Base-by-base conservation (phyloP, 768 basidiomycete species). In the Xerocomus brunneocitrinus region DNA sequence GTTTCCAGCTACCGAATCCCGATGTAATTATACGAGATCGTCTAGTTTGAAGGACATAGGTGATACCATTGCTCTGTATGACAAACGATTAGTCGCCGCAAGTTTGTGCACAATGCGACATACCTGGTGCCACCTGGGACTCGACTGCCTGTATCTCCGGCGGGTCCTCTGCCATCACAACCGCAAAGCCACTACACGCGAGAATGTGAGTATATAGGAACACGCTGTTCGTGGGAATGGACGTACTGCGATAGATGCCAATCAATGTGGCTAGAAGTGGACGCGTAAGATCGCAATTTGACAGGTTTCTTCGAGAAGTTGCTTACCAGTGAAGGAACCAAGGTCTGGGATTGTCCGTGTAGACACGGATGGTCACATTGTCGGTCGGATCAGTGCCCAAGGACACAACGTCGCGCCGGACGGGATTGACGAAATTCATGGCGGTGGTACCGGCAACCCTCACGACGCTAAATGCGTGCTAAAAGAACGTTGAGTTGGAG, bases 281-380 rank as follows among this genome's bases (percentile, higher is more conserved):
- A n/a, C 8, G 28, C 5, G 30, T 55, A n/a, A 62, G 52, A 42
- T 22, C 13, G 14, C 12, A n/a, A 49, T 27, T 27, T 31, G 1
- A 12, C 5, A 24, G 9, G 10, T 34, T 4, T n/a, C 10, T 39
- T n/a, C 9, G n/a, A 19, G 5, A 3, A 8, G 19, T 31, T 5
- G 36, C 60, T 63, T 49, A 71, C 67, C 69, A 79, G 57, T 79
- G 78, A 39, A 79, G 63, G 65, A 79, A 71, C 79, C 82, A 84
- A 7, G 80, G 79, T 13, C 86, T 86, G 1, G 85, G 74, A 64
- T 87, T 87, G 57, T 87, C 79, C 1, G 84, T 84, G 27, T 68
- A 62, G 66, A 84, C 87, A 48, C 84, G 77, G 47, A 88, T 72
- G 5, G 78, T 78, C n/a, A 81, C 79, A 59, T 77, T 67, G 69